Conservation (phyloP, 2,329 filamentous ascomycete genomes). For the Microcyclosporella mali region DNA sequence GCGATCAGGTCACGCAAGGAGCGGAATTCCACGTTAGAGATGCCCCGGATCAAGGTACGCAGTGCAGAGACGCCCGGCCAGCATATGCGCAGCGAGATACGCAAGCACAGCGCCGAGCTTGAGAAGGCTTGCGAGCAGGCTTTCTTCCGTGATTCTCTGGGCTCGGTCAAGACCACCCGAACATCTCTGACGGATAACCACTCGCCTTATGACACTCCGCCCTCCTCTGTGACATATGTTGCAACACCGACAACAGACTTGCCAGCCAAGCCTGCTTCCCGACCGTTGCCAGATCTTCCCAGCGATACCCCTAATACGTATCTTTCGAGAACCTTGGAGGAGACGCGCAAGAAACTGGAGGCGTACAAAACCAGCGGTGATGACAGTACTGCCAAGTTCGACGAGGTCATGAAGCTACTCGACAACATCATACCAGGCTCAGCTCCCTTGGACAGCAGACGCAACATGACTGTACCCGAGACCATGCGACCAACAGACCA, state of each 20-base stretch:
- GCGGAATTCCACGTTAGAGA: conserved; percentile 21
- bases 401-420: conserved; percentile 50
- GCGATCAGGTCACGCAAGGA: conserved; percentile 33
- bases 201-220: conserved; percentile 20
- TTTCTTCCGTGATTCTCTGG: conserved; percentile 65
- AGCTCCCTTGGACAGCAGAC: conserved; percentile 27
- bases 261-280: conserved; percentile 26
- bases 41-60: conserved; percentile 30
- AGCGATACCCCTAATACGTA: conserved; percentile 46
- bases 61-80: conserved; percentile 43
- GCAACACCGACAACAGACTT: conserved; percentile 20
- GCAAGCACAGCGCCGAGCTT: conserved; percentile 76
- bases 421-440: conserved; percentile 31
- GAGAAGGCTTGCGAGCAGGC: conserved; percentile 88
- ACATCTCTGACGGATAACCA: conserved; percentile 32
- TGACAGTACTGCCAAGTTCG: conserved; percentile 47
- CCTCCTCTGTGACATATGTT: conserved; percentile 41
- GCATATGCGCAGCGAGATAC: conserved; percentile 67
- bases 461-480: conserved; percentile 44
- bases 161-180: conserved; percentile 44
- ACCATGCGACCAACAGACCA: conserved; percentile 25
- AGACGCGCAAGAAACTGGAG: conserved; percentile 53
- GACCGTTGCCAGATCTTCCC: conserved; percentile 42
- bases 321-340: conserved; percentile 50
- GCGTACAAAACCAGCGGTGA: conserved; percentile 44